These are phyloP conservation scores for Scheffersomyces coipomensis DNA, from an alignment of 805 yeast genomes.

Conservation along the genomic window DNA sequence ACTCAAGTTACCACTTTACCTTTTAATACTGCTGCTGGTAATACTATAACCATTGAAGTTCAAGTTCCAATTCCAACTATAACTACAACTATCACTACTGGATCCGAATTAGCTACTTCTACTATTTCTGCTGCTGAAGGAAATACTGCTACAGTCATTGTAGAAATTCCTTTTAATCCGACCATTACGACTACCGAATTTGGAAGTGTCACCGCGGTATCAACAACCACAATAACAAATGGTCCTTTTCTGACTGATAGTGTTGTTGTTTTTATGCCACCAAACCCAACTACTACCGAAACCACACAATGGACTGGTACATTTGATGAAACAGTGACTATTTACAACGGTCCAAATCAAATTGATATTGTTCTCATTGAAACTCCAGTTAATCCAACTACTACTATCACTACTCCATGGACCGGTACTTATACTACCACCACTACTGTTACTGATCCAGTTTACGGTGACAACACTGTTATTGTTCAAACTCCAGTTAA, in stretches of 20 bases:
- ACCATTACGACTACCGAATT: conserved; percentile 6
- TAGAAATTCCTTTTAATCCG: conserved; percentile 11
- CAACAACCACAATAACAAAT: conserved; percentile 6
- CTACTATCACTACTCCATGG: neutral
- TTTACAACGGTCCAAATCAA: neutral
- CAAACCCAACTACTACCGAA: conserved; percentile 6
- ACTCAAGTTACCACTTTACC: conserved; percentile 12
- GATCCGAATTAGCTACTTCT: too few relatives aligned
- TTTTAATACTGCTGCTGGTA: conserved; percentile 9
- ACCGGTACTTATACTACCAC: neutral
- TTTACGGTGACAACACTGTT: neutral
- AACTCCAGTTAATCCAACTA: neutral
- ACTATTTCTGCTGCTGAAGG: neutral
- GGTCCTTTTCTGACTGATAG: conserved; percentile 8
- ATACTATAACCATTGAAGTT: conserved; percentile 22
- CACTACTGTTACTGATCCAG: neutral
- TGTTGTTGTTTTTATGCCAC: conserved; percentile 5
- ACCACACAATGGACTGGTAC: conserved; percentile 6
- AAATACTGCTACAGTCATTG: conserved; percentile 1
- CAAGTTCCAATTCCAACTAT: conserved; percentile 18
- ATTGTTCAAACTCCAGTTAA: too few relatives aligned
- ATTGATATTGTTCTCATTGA: conserved; percentile 1
- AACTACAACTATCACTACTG: conserved; percentile 6
- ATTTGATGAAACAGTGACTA: conserved; percentile 3
- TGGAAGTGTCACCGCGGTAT: conserved; percentile 4